Evolutionary conservation across 352 stramenopile genomes (phyloP), one percentile per base, ranked within the genome.

Genomic region (Globisporangium polare): DNA sequence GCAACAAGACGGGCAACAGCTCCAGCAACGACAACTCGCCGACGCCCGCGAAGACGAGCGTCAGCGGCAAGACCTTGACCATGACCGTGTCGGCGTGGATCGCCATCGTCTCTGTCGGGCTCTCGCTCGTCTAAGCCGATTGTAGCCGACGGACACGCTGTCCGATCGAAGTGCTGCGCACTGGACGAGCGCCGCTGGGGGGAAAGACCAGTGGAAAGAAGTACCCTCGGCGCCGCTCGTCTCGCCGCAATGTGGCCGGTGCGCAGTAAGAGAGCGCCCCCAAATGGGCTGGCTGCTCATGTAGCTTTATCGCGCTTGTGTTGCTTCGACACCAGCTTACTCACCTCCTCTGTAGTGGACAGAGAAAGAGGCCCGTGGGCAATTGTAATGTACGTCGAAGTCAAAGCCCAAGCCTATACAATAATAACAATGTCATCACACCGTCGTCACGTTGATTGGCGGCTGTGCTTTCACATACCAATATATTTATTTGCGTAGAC

Each of bases 201-300:
- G 31, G 57, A 63, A 63, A 63, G 47, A 56, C 57, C 57, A 60
- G 54, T 51, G 54, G 54, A 60, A 60, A 60, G 54, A 60, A 60
- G 54, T 60, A 60, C 24, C 54, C 54, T 60, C 37, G 17, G 20
- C 57, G 26, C 17, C 27, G 57, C 45, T 26, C 20, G 57, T 35
- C 45, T 53, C 45, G 43, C 33, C 33, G 15, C 35, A 49, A 17
- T 26, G 10, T 39, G 43, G 43, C 54, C 27, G 9, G 54, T 60
- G 54, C 20, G 39, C 26, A 52, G 57, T 24, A 56, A 24, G n/a
- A 41, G 26, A 41, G 29, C 50, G 12, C 33, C 46, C 24, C 22
- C 24, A 8, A 2, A n/a, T 13, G 39, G 39, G 39, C 39, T 10
- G 18, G 9, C 4, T n/a, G 50, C 50, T 56, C 26, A n/a, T 55